A percentile compares a stretch with the other conserved stretches of the same genome.
Evolutionary conservation across 2,329 filamentous ascomycete genomes (phyloP).

Genomic region (Arachnopeziza araneosa): DNA sequence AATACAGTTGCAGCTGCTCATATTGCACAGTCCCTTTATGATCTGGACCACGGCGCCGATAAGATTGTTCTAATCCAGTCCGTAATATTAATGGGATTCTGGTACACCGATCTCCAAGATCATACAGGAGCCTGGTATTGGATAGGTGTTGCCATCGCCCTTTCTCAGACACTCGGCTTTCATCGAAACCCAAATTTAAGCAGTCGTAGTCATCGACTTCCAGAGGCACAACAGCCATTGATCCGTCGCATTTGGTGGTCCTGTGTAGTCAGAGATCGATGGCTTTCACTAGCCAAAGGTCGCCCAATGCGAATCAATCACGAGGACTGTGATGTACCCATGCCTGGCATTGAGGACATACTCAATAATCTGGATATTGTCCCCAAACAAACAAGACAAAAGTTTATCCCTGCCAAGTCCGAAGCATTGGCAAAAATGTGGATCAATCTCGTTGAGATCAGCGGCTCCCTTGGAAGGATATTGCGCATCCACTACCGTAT

Average conservation of each 20-base stretch:
- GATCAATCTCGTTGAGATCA: no score
- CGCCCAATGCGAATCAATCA: constrained; percentile 36
- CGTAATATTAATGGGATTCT: constrained; percentile 38
- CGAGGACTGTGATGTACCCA: constrained; percentile 33
- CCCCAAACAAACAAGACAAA: no score
- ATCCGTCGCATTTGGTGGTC: constrained; percentile 39
- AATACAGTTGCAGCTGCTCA: no score
- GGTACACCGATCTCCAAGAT: constrained; percentile 37
- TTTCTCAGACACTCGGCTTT: constrained; percentile 39
- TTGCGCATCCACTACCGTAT: no score
- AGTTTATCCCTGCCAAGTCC: no score
- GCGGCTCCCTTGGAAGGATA: no score
- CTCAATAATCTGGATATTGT: not conserved
- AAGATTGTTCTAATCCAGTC: constrained; percentile 38
- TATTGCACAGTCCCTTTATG: constrained; percentile 14
- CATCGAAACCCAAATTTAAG: constrained; percentile 25
- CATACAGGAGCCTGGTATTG: constrained; percentile 40
- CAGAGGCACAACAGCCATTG: constrained; percentile 18
- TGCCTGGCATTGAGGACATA: constrained; percentile 20
- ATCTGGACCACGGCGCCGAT: constrained; percentile 34
- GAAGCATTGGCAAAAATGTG: no score
- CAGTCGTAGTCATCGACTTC: not conserved
- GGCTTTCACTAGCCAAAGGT: constrained; percentile 35
- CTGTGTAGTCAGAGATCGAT: constrained; percentile 36
- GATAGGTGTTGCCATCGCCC: constrained; percentile 39